Percentiles rank a stretch among this genome's conserved stretches.
These are phyloP conservation scores for Phytomonas sp. DNA, from an alignment of 208 protist species.

Conservation along the genomic window DNA sequence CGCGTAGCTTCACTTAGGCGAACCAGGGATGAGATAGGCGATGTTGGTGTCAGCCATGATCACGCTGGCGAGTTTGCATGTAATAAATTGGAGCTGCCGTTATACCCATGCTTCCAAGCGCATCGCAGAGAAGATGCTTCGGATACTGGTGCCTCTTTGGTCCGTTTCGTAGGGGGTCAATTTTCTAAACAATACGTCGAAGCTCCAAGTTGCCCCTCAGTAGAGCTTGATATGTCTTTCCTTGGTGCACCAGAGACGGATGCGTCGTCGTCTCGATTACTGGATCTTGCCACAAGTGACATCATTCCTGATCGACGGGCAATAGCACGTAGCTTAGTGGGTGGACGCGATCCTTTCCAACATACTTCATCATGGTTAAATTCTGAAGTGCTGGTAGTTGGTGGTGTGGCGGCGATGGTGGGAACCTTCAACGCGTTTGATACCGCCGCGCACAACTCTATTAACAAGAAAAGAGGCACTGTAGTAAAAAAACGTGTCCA, in stretches of 20 bases:
- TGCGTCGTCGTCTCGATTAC: background rate
- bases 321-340: background rate
- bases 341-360: background rate
- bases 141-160: background rate
- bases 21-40: background rate
- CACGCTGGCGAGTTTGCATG: background rate
- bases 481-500: constrained; percentile 2
- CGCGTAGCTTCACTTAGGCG: background rate
- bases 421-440: constrained; percentile 54
- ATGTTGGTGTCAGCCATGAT: background rate
- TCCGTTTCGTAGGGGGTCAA: background rate
- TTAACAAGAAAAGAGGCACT: constrained; percentile 24
- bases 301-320: background rate
- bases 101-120: constrained; percentile 4
- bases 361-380: constrained; percentile 9
- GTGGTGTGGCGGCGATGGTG: background rate
- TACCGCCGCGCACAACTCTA: constrained; percentile 28
- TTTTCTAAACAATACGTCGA: background rate
- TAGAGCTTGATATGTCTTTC: background rate
- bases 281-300: background rate
- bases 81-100: background rate
- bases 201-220: background rate
- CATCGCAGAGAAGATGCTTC: background rate
- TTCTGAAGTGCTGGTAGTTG: constrained; percentile 1
- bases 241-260: background rate